Base-by-base conservation (phyloP, 2,329 filamentous ascomycete genomes). In the Clarireedia homoeocarpa region DNA sequence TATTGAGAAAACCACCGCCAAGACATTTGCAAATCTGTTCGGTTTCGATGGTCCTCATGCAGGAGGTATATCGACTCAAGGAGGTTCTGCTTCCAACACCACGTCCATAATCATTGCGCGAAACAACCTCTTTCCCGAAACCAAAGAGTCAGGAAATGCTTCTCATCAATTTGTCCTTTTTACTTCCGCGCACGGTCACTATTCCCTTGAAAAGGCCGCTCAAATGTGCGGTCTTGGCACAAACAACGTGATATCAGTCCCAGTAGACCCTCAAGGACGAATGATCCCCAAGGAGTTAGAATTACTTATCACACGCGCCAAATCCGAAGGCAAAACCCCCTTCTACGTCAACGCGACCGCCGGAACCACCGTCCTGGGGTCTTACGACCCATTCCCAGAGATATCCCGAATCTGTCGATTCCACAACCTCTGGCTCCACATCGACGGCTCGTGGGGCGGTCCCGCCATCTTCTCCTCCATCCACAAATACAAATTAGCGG, bases 321-420 rank as follows among this genome's bases (percentile, higher is more conserved):
- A 84, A 64, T 65, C 69, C 0, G 77, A 84, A 50, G 89, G 88
- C 36, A 83, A 85, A 67, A 94, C 88, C 0, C 92, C 94, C 0
- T 87, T 99, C 59, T 96, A 95, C 72, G 89, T 97, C 68, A 97
- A 96, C 69, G 88, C 91, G 5, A 97, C 94, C 0, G 92, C 94
- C 0, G 94, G 94, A 17, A 96, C 92, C 1, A 99, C 94, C 0
- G 92, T 97, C 2, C 76, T 92, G 60, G 94, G 94, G 15, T 90
- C 88, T 0, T 99, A 86, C 68, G 92, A 96, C 66, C 88, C 89
- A 0, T 85, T 96, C 64, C 71, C 77, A 12, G 80, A 79, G 2
- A 85, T 96, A 60, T 78, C 85, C 0, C 75, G 74, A 27, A 77
- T 96, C 17, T 94, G 89, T 73, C 79, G 81, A 61, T 77, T 79